Percentiles rank a stretch among this genome's conserved stretches.
These are phyloP conservation scores for Rhytidhysteron rufulum DNA, from an alignment of 2,329 filamentous ascomycete species.

Conservation along the genomic window DNA sequence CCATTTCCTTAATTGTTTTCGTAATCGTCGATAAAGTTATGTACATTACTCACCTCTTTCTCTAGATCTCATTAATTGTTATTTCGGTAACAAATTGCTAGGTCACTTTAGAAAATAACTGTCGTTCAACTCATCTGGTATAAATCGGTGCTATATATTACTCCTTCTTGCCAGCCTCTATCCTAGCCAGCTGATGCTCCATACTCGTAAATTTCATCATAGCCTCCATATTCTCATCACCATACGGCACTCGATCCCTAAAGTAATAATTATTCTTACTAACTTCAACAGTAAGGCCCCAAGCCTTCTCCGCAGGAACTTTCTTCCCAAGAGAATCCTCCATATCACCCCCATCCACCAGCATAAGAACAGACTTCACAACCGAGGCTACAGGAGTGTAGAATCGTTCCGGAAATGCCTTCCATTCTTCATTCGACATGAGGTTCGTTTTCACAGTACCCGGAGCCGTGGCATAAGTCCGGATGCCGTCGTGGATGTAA, in stretches of 20 bases:
- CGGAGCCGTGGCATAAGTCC: slow-evolving; percentile 38
- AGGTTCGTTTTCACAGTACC: slow-evolving; percentile 37
- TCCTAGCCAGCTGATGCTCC: slow-evolving; percentile 21
- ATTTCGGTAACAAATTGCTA: no score
- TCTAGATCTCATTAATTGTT: no score
- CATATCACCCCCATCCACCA: slow-evolving; percentile 29
- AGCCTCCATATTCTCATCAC: slow-evolving; percentile 23
- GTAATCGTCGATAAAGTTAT: no score
- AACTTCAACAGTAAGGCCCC: slow-evolving; percentile 25
- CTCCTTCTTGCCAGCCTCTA: slow-evolving; percentile 19
- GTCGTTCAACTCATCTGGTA: no score
- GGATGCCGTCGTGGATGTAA: slow-evolving; percentile 28
- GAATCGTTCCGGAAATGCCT: slow-evolving; percentile 26
- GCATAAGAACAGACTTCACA: slow-evolving; percentile 21
- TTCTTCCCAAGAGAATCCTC: slow-evolving; percentile 19
- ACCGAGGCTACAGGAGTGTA: slow-evolving; percentile 32
- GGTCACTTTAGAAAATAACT: no score
- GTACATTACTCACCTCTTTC: no score
- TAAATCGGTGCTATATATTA: no score
- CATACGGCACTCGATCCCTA: slow-evolving; percentile 14
- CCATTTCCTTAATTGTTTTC: no score
- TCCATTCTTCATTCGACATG: slow-evolving; percentile 28
- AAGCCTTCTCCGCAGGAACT: slow-evolving; percentile 17
- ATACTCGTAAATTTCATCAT: slow-evolving; percentile 30
- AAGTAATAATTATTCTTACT: slow-evolving; percentile 25